Base-by-base conservation (phyloP, 306 rosid genomes). In the Rosa persica region DNA sequence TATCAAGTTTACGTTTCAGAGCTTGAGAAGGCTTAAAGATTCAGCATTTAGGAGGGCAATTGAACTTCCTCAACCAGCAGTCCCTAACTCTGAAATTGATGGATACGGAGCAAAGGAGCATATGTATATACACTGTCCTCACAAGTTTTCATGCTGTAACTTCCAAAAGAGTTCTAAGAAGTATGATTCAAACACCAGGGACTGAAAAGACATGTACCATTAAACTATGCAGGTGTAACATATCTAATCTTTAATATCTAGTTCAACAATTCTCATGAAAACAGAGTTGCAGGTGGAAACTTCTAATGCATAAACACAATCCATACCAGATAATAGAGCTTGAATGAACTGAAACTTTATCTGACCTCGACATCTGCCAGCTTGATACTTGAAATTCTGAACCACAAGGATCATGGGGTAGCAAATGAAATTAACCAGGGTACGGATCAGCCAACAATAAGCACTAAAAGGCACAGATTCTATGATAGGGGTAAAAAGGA, bases 351-450 rank as follows among this genome's bases (percentile, higher is more conserved):
- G 84, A 70, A 78, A 84, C 77, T 65, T 78, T 72, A 92, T 80
- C 82, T 71, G 25, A 66, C 83, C 84, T 81, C 84, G 67, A 77
- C 73, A 80, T 85, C 83, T 70, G 80, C 79, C 85, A 72, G 73
- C 88, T 64, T 83, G 83, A 80, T 62, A 72, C 81, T 79, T 74
- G 77, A 75, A 79, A 93, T 84, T 80, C 98, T 93, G 90, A 27
- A 65, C 52, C 66, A 65, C 19, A 30, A 57, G 78, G 74, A 73
- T 48, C 30, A 66, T 19, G 4, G 58, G 43, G 48, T 67, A 46
- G 61, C 70, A 78, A 75, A 51, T 34, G 20, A 43, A 78, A 66
- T 58, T 38, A 60, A 17, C 22, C 10, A 54, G 4, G 1, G 46
- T 43, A 16, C 51, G 22, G 47, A 49, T 76, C 49, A 54, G 36